Base-by-base conservation (phyloP, 176 grass and related monocot genomes). In the Oryza glumipatula region DNA sequence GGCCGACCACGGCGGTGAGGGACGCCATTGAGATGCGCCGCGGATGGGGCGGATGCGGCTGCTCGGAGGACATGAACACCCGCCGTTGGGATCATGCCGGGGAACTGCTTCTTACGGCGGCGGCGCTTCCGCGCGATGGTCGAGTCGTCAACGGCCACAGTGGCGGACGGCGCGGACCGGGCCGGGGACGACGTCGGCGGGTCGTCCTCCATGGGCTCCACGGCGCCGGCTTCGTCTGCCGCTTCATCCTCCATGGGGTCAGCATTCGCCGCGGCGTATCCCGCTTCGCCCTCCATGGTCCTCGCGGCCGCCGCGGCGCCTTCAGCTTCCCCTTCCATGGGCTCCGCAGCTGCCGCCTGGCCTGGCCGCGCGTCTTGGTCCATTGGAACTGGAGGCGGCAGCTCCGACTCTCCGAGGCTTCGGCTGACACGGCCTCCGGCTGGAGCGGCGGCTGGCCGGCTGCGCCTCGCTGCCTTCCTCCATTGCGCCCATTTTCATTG, bases 51-150 rank as follows among this genome's bases (percentile, higher is more conserved):
- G 26, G 93, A 85, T 7, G 89, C 76, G 11, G 86, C 76, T 2
- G 94, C 85, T 38, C 85, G 86, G 16, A 94, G 88, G 17, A 94
- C 87, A 63, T 88, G 91, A 63, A 98, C 85, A 9, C 89, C 83
- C 30, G 81, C 77, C 33, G 94, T 91, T 17, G 96, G 93, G 23
- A 98, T 91, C 96, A 98, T 98, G 36, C 84, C 96, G 0, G 93
- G 93, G 74, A 98, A 98, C 87, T 92, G 96, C 86, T 98, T 98
- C 96, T 94, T 98, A 11, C 91, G 96, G 41, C 96, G 91, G 80
- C 94, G 91, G 64, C 96, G 96, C 82, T 91, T 91, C 76, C 81
- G 76, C 66, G 88, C 74, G 54, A 83, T 17, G 77, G 81, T 78
- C 68, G 88, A 86, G 72, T 83, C 77, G 79, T 81, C 78, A 4